Conservation (phyloP, 257 asterid species). For the Scutellaria barbata region DNA sequence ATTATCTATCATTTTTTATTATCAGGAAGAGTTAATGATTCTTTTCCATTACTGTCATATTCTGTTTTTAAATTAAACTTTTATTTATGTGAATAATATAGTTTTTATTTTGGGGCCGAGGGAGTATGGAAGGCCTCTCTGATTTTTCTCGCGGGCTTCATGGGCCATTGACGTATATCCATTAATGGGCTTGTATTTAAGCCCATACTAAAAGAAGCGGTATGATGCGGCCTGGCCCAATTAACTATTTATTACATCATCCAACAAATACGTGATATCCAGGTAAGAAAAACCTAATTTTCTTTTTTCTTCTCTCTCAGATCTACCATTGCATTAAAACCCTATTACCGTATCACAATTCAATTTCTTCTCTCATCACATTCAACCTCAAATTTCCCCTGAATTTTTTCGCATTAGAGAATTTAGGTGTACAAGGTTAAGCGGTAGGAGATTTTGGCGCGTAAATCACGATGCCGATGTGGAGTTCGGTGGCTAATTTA, state of each 20-base stretch:
- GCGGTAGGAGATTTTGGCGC: slow-evolving; percentile 35
- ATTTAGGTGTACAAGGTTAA: slow-evolving; percentile 3
- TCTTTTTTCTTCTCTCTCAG: slow-evolving; percentile 35
- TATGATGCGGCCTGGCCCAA: slow-evolving; percentile 16
- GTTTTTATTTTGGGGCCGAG: too few species aligned
- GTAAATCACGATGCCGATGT: slow-evolving; percentile 61
- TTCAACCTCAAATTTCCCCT: slow-evolving; percentile 25
- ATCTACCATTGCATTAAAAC: slow-evolving; percentile 43
- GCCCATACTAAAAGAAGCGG: slow-evolving; percentile 5
- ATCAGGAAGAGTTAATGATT: too few species aligned
- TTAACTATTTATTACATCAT: slow-evolving; percentile 39
- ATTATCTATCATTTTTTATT: too few species aligned
- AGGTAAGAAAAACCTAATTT: slow-evolving; percentile 34
- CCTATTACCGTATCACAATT: slow-evolving; percentile 30
- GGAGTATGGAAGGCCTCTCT: not conserved
- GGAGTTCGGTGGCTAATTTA: slow-evolving; percentile 90
- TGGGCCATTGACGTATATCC: not conserved
- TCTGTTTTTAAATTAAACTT: too few species aligned
- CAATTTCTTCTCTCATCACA: slow-evolving; percentile 30
- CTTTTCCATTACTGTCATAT: too few species aligned
- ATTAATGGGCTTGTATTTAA: not conserved
- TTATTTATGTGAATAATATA: too few species aligned
- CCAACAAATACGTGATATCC: slow-evolving; percentile 36
- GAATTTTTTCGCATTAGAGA: slow-evolving; percentile 26
- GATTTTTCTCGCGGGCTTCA: not conserved